Percentiles rank a stretch among this genome's conserved stretches.
Conservation (phyloP, 805 yeast genomes). For the Barnettozyma siamensis region DNA sequence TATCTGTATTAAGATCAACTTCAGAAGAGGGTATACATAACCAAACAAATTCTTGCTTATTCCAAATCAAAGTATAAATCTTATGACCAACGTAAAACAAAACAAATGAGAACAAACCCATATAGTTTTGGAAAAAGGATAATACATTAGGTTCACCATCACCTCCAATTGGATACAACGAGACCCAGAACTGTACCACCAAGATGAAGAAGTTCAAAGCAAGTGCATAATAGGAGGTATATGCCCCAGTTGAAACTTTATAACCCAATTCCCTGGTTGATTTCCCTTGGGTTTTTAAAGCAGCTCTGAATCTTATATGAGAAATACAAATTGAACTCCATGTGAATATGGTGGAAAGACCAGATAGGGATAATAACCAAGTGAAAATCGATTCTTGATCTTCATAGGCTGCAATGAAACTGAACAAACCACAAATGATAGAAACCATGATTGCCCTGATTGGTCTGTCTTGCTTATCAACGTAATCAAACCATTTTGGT, state of each 20-base stretch:
- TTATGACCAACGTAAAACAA: slow-evolving; percentile 47
- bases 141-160: slow-evolving; percentile 31
- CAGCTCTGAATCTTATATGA: slow-evolving; percentile 55
- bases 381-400: slow-evolving; percentile 53
- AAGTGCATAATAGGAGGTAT: slow-evolving; percentile 49
- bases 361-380: slow-evolving; percentile 60
- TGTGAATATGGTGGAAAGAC: slow-evolving; percentile 56
- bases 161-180: slow-evolving; percentile 51
- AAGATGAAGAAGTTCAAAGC: slow-evolving; percentile 44
- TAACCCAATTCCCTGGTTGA: slow-evolving; percentile 47
- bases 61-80: slow-evolving; percentile 29
- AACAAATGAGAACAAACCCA: slow-evolving; percentile 41
- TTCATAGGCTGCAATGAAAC: slow-evolving; percentile 62
- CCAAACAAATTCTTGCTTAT: slow-evolving; percentile 27
- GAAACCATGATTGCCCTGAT: slow-evolving; percentile 47
- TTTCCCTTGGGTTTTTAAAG: slow-evolving; percentile 49
- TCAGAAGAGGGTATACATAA: slow-evolving; percentile 31
- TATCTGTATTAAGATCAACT: slow-evolving; percentile 41
- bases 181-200: slow-evolving; percentile 61
- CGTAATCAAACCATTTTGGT: slow-evolving; percentile 46
- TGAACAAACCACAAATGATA: slow-evolving; percentile 50
- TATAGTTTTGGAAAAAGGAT: slow-evolving; percentile 48
- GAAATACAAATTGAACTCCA: slow-evolving; percentile 55
- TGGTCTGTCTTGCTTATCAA: slow-evolving; percentile 58
- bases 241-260: slow-evolving; percentile 43